Evolutionary conservation across 2,329 filamentous ascomycete species (phyloP).

Genomic region (Emergomyces africanus): DNA sequence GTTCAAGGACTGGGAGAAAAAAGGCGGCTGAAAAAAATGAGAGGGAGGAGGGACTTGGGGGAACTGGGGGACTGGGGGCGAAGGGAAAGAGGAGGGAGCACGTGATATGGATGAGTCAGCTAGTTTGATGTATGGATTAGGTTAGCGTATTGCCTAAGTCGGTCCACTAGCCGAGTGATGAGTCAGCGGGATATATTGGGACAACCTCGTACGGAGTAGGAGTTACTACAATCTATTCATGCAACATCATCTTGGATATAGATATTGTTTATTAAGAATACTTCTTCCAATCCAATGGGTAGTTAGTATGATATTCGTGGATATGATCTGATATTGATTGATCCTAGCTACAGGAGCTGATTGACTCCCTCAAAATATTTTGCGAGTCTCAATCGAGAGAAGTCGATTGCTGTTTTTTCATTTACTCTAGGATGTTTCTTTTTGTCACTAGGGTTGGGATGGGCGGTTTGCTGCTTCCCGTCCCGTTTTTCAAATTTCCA

Average conservation of each 20-base stretch:
- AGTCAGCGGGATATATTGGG: not conserved
- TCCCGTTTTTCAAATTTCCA: not conserved
- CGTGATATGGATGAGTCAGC: not conserved
- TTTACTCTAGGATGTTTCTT: not conserved
- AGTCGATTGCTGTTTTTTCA: no score
- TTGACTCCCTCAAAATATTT: not conserved
- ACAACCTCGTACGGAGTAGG: no score
- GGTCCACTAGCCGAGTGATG: not conserved
- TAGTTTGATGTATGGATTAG: not conserved
- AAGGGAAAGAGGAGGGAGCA: not conserved
- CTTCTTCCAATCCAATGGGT: no score
- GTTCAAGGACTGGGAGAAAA: conserved; percentile 9
- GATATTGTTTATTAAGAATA: no score
- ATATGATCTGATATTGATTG: no score
- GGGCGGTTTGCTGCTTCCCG: not conserved
- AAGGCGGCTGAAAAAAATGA: not conserved
- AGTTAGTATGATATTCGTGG: no score
- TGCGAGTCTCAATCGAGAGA: not conserved
- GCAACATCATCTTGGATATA: not conserved
- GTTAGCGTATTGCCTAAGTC: not conserved
- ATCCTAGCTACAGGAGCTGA: not conserved
- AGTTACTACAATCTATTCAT: no score
- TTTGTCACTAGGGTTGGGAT: not conserved
- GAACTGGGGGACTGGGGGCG: not conserved
- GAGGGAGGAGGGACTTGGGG: not conserved